phyloP scores from a whole-genome alignment of 345 rosid genomes.

The Boechera retrofracta region DNA sequence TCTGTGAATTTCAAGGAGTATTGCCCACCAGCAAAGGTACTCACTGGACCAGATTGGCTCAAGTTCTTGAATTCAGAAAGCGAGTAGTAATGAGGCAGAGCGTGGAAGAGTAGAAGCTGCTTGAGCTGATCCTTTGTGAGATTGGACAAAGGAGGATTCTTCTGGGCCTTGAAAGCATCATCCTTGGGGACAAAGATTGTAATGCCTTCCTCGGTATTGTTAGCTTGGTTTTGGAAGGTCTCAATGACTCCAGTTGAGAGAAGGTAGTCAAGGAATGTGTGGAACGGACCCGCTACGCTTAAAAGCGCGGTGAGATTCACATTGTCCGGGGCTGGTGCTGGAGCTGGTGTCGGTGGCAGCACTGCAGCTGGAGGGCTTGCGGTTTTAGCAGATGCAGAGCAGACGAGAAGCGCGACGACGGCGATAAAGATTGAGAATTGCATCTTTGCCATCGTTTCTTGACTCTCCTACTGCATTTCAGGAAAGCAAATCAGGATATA shows the following conservation, averaged over 20 bases:
- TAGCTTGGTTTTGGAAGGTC: constrained; percentile 89
- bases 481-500: constrained; percentile 21
- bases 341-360: constrained; percentile 61
- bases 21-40: constrained; percentile 71
- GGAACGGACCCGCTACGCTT: constrained; percentile 83
- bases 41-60: constrained; percentile 61
- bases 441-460: constrained; percentile 47
- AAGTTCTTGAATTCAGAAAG: constrained; percentile 85
- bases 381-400: constrained; percentile 54
- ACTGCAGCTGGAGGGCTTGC: constrained; percentile 63
- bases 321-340: constrained; percentile 68
- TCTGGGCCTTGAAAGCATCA: constrained; percentile 72
- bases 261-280: constrained; percentile 73
- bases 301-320: constrained; percentile 83
- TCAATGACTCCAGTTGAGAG: constrained; percentile 75
- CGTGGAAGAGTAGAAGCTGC: constrained; percentile 83
- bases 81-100: constrained; percentile 71
- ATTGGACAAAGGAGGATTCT: constrained; percentile 68
- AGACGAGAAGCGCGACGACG: constrained; percentile 50
- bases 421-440: constrained; percentile 48
- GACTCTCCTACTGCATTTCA: constrained; percentile 26
- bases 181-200: constrained; percentile 92
- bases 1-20: constrained; percentile 75
- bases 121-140: constrained; percentile 76
- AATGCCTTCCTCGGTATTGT: constrained; percentile 82